Evolutionary conservation across 331 rosid genomes (phyloP).

Genomic region (Dryas integrifolia): DNA sequence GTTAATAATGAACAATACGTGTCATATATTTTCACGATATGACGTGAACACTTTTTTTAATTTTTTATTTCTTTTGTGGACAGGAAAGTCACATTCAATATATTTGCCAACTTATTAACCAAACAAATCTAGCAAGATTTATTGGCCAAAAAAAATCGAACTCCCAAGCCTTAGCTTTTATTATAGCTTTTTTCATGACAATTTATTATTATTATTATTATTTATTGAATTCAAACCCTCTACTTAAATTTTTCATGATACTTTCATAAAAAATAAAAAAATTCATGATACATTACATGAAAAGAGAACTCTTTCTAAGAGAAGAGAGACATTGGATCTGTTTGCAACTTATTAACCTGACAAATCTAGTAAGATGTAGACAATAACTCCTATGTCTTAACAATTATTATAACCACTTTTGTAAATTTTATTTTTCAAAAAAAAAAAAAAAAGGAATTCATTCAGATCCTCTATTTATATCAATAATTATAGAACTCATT

Average conservation of each 20-base stretch:
- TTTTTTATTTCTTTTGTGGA: too few species aligned
- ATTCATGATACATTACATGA: too few species aligned
- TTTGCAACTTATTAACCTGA: background rate
- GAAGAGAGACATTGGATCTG: background rate
- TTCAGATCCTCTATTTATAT: too few species aligned
- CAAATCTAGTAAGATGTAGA: background rate
- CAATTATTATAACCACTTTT: background rate
- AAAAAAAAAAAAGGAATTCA: too few species aligned
- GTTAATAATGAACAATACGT: too few species aligned
- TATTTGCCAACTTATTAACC: background rate
- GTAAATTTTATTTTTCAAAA: too few species aligned
- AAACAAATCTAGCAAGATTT: background rate
- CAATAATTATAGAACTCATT: too few species aligned
- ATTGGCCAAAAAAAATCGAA: background rate
- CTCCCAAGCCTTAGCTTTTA: background rate
- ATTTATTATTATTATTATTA: too few species aligned
- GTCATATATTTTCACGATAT: background rate
- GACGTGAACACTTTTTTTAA: background rate
- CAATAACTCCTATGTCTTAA: background rate
- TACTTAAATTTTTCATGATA: too few species aligned
- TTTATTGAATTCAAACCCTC: background rate
- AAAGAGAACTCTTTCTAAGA: too few species aligned
- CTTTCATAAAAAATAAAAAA: too few species aligned
- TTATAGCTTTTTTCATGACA: background rate
- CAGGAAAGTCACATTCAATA: background rate